Percentiles rank a stretch among this genome's conserved stretches.
Conservation (phyloP, 768 basidiomycete genomes). For the Boletus sp. region DNA sequence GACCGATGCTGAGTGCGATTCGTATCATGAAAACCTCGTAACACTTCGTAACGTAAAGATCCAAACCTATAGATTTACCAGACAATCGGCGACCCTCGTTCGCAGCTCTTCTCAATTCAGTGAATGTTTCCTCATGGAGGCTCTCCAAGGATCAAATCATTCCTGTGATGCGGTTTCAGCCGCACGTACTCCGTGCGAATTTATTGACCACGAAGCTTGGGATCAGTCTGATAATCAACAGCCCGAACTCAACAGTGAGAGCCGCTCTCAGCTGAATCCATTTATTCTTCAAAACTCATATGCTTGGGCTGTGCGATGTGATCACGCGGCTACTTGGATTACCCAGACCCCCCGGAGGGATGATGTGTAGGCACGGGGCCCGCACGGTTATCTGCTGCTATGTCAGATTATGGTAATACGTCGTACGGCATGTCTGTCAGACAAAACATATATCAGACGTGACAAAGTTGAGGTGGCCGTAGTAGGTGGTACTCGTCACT, state of each 20-base stretch:
- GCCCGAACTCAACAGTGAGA: background rate
- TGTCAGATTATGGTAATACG: conserved; percentile 20
- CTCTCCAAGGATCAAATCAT: background rate
- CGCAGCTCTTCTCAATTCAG: background rate
- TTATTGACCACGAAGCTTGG: background rate
- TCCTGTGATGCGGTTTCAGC: background rate
- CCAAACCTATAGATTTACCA: background rate
- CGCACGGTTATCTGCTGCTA: conserved; percentile 8
- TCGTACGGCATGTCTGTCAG: conserved; percentile 24
- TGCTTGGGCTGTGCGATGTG: background rate
- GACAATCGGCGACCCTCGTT: background rate
- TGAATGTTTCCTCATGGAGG: background rate
- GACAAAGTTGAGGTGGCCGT: background rate
- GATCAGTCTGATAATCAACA: background rate
- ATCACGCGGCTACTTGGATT: conserved; percentile 17
- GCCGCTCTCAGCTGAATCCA: background rate
- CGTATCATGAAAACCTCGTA: conserved; percentile 2
- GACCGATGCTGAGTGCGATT: conserved; percentile 2
- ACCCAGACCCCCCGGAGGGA: background rate
- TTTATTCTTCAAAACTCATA: background rate
- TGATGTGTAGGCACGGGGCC: background rate
- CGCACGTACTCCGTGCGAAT: background rate
- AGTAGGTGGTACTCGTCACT: background rate
- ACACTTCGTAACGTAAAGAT: background rate
- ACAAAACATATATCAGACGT: conserved; percentile 19